Base-by-base conservation (phyloP, 2,329 filamentous ascomycete genomes). In the Fusarium pininemorale region DNA sequence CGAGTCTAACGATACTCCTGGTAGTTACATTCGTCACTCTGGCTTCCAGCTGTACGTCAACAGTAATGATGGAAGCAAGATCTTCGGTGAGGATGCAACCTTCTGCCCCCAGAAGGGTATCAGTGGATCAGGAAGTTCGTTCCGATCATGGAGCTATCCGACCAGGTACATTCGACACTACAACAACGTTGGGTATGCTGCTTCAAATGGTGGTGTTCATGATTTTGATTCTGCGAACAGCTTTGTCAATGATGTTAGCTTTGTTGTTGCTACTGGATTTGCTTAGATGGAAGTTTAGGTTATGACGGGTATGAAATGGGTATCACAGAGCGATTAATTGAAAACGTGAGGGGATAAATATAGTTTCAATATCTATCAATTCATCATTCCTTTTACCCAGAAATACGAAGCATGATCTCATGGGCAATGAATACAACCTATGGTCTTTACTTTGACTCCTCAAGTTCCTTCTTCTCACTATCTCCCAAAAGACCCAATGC, bases 401-500 rank as follows among this genome's bases (percentile, higher is more conserved):
- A 20, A 26, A 26, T 18, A 13, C 3, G 2, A 18, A 45, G 6
- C n/a, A 45, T 45, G n/a, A 9, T 8, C 10, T 44, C 2, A 8
- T 13, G 16, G 16, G 42, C 16, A 18, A 13, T 44, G 6, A 0
- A 24, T 26, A 9, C 7, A 45, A 20, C 0, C 7, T 26, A 26
- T 14, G 45, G 1, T 30, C 20, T 22, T 48, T 0, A 30, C 45
- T 48, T 48, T 22, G 20, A 48, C 6, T 30, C 16, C 30, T 51
- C 48, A 6, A 81, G 71, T 32, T 80, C 80, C 35, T 79, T 72
- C 75, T 79, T 80, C 80, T 92, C 90, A 15, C 86, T 85, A 3
- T 87, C 83, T 12, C 90, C 90, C 53, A 91, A 81, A n/a, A 92
- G 79, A 0, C 92, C 92, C 48, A 94, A 81, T 0, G 89, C 91